These are phyloP conservation scores for Aspergillus mulundensis DNA, from an alignment of 495 filamentous ascomycete species.

Conservation along the genomic window DNA sequence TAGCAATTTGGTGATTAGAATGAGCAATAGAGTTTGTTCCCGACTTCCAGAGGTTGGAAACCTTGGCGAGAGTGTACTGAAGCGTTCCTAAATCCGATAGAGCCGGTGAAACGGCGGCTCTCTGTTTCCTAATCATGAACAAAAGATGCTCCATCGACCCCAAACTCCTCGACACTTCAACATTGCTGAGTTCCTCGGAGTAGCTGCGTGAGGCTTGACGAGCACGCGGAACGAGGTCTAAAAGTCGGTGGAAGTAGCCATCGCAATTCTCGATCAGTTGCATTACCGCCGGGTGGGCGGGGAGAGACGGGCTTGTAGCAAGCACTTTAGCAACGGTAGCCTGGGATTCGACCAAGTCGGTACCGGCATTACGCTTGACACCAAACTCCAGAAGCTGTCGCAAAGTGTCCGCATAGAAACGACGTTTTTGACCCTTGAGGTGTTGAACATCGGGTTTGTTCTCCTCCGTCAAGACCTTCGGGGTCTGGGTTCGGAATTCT, in stretches of 20 bases:
- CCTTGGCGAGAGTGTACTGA: constrained; percentile 32
- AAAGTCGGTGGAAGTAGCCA: constrained; percentile 70
- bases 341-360: constrained; percentile 66
- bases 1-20: constrained; percentile 16
- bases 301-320: constrained; percentile 42
- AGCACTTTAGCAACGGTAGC: constrained; percentile 64
- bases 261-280: constrained; percentile 45
- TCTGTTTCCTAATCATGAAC: constrained; percentile 63
- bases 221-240: constrained; percentile 66
- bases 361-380: constrained; percentile 71
- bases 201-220: constrained; percentile 63
- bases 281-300: constrained; percentile 17
- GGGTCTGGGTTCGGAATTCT: constrained; percentile 76
- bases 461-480: constrained; percentile 68
- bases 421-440: constrained; percentile 86
- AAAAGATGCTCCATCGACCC: constrained; percentile 82
- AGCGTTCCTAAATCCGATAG: constrained; percentile 36
- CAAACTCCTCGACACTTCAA: constrained; percentile 70
- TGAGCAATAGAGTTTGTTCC: constrained; percentile 28
- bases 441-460: constrained; percentile 78
- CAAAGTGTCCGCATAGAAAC: constrained; percentile 81
- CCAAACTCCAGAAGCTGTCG: constrained; percentile 83
- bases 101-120: constrained; percentile 46
- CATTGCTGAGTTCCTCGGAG: constrained; percentile 75
- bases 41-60: constrained; percentile 41